These are phyloP conservation scores for Arachis monticola DNA, from an alignment of 331 rosid genomes.

Conservation along the genomic window DNA sequence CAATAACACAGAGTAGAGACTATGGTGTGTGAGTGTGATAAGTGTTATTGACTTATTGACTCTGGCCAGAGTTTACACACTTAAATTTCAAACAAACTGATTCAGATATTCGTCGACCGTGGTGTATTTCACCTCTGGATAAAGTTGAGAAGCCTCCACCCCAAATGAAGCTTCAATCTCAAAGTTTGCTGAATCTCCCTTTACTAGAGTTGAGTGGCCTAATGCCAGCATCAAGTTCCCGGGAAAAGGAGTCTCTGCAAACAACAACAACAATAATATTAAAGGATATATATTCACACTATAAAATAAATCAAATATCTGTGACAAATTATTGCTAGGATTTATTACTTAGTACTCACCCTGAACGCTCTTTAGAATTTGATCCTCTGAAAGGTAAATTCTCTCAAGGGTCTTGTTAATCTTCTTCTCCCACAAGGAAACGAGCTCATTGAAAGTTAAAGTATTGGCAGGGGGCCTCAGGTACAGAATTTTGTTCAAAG, in stretches of 20 bases:
- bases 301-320: neutral
- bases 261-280: neutral
- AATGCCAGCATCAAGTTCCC: constrained; percentile 28
- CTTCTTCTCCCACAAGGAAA: constrained; percentile 62
- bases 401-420: constrained; percentile 54
- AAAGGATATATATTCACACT: neutral
- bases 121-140: constrained; percentile 53
- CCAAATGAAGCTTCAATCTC: constrained; percentile 41
- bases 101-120: constrained; percentile 36
- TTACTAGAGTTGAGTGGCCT: constrained; percentile 30
- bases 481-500: constrained; percentile 53
- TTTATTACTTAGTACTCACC: constrained; percentile 31
- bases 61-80: neutral
- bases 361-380: constrained; percentile 43
- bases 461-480: constrained; percentile 45
- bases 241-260: constrained; percentile 50
- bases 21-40: too few relatives aligned
- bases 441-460: constrained; percentile 48
- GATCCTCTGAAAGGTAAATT: constrained; percentile 46
- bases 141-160: constrained; percentile 49
- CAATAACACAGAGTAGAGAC: too few relatives aligned
- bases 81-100: constrained; percentile 34
- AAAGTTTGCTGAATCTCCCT: constrained; percentile 39
- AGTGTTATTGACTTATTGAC: too few relatives aligned
- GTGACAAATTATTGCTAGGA: neutral